Evolutionary conservation across 306 rosid species (phyloP), one percentile per base, ranked within the genome.

Genomic region (Elaeagnus macrophylla): DNA sequence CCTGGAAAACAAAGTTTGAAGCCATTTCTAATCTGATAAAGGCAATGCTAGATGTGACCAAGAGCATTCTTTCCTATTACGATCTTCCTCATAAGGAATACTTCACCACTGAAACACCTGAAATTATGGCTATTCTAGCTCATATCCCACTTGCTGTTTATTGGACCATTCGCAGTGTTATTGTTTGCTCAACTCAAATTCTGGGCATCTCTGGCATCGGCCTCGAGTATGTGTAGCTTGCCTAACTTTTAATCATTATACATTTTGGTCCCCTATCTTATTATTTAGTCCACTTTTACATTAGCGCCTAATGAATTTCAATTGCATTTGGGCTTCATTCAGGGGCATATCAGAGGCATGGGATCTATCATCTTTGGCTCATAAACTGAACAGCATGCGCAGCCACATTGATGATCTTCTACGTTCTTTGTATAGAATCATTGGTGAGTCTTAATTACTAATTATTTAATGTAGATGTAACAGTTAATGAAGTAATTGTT

Each of bases 311-410:
- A 41, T 39, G 15, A 49, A 48, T 17, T 16, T 12, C 25, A 20
- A 17, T 40, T 40, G 32, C 18, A 10, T 37, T 41, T 10, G 12
- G 49, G 58, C 51, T 17, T 17, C 59, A 46, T 17, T 61, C 58
- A 84, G 96, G 74, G 60, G 65, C 10, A 7, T 64, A 41, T 50
- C 78, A n/a, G 91, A 84, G 59, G 36, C 80, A 8, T 90, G 97
- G 94, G 95, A 90, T 56, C 72, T 83, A 38, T 72, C 94, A 0
- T 81, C 83, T 44, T 70, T 81, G 84, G 70, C 80, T 1, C 83
- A 83, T 53, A 83, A 77, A 77, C 74, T 83, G 4, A 73, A 70
- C 44, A 76, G 19, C 57, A 67, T 90, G 43, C 65, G 63, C 47
- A 60, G 71, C 46, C 85, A 81, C 73, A 85, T 90, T 12, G 44